phyloP scores from a whole-genome alignment of 306 rosid genomes.

The Cicer judaicum region DNA sequence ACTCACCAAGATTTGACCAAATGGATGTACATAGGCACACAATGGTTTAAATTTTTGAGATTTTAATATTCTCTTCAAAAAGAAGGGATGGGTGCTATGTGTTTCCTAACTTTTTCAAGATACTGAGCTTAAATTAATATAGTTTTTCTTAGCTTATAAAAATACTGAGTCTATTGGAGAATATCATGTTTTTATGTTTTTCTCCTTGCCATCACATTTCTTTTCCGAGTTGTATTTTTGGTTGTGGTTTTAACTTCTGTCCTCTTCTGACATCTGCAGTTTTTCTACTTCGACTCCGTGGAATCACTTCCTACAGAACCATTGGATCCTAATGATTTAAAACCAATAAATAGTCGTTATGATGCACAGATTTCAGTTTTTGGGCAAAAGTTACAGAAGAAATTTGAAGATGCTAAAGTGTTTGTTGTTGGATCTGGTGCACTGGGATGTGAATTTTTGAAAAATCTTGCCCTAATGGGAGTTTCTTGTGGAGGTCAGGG shows the following conservation, averaged over 20 bases:
- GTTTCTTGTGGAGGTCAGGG: conserved; percentile 86
- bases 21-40: not conserved
- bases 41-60: conserved; percentile 3
- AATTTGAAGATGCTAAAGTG: conserved; percentile 77
- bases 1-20: not conserved
- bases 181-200: conserved; percentile 17
- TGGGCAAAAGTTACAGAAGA: conserved; percentile 88
- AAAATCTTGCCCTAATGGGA: conserved; percentile 94
- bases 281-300: conserved; percentile 90
- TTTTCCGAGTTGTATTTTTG: conserved; percentile 13
- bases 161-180: not conserved
- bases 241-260: conserved; percentile 40
- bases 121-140: conserved; percentile 19
- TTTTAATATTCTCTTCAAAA: not conserved
- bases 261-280: conserved; percentile 61
- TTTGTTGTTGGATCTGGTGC: conserved; percentile 99
- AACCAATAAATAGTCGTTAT: conserved; percentile 83
- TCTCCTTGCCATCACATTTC: not conserved
- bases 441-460: conserved; percentile 89
- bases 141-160: conserved; percentile 18
- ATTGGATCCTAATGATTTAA: conserved; percentile 73
- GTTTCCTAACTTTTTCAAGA: not conserved
- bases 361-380: conserved; percentile 99
- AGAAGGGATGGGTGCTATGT: not conserved
- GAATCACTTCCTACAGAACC: conserved; percentile 94